A percentile compares a stretch with the other conserved stretches of the same genome.
phyloP scores from a whole-genome alignment of 192 early-diverging fungal genomes.

The Podila epigama region DNA sequence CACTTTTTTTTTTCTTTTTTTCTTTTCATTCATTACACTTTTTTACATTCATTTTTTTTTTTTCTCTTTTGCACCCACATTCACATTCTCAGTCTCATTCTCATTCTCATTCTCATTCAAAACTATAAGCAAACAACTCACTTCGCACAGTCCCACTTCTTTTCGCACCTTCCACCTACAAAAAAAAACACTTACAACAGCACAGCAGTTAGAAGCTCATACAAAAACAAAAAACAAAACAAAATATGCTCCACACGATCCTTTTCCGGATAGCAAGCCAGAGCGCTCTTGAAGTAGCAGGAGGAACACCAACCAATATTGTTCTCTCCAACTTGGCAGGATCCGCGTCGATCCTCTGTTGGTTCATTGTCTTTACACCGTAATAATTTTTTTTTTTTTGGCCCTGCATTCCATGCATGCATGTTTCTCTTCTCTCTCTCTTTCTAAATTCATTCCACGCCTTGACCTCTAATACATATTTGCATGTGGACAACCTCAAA shows the following conservation, averaged over 20 bases:
- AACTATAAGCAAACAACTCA: too few relatives aligned
- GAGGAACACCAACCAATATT: not conserved
- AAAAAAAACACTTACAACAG: not conserved
- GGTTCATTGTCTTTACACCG: conserved; percentile 44
- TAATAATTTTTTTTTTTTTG: conserved; percentile 4
- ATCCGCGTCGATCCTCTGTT: conserved; percentile 30
- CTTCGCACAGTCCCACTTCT: too few relatives aligned
- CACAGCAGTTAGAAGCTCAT: not conserved
- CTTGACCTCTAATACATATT: not conserved
- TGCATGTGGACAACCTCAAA: too few relatives aligned
- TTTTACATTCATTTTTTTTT: too few relatives aligned
- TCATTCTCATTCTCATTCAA: not conserved
- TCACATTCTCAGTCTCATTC: too few relatives aligned
- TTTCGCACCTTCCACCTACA: too few relatives aligned
- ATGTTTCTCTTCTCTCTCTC: not conserved
- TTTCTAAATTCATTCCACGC: not conserved
- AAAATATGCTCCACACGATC: not conserved
- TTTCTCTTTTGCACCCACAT: too few relatives aligned
- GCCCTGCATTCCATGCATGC: not conserved
- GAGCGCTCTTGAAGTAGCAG: not conserved
- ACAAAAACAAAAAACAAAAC: not conserved
- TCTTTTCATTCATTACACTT: not conserved
- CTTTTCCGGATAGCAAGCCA: not conserved
- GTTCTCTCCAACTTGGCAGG: conserved; percentile 21
- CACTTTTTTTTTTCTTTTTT: not conserved